Percentiles rank a stretch among this genome's conserved stretches.
Conservation (phyloP, 257 asterid genomes). For the Nicotiana noctiflora region DNA sequence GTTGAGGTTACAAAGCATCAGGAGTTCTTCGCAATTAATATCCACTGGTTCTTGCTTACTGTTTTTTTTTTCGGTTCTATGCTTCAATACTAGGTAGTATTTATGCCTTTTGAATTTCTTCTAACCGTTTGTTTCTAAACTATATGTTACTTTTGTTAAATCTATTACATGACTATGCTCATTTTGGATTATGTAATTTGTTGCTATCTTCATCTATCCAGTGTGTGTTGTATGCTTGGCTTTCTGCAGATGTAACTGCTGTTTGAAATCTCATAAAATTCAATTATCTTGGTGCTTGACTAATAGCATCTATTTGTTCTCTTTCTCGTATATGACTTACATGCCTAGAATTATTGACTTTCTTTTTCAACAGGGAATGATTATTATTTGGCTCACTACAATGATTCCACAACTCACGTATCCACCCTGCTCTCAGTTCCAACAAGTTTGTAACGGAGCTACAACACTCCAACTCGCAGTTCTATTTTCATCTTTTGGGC, state of each 20-base stretch:
- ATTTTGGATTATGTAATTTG: neutral
- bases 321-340: neutral
- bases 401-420: conserved; percentile 7
- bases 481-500: conserved; percentile 2
- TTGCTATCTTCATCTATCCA: no score
- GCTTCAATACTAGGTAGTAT: neutral
- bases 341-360: neutral
- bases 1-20: neutral
- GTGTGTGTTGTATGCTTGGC: neutral
- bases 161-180: neutral
- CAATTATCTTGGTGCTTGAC: neutral
- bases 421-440: conserved; percentile 6
- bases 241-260: no score
- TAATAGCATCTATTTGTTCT: neutral
- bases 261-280: no score
- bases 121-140: neutral
- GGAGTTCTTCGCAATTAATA: neutral
- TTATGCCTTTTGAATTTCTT: neutral
- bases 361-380: conserved; percentile 10
- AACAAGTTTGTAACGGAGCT: conserved; percentile 2
- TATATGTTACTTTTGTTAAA: neutral
- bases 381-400: conserved; percentile 20
- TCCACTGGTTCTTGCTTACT: neutral
- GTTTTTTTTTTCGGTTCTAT: neutral
- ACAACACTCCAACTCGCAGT: neutral